A percentile compares a stretch with the other conserved stretches of the same genome.
phyloP scores from a whole-genome alignment of 768 basidiomycete genomes.

The Artomyces pyxidatus region DNA sequence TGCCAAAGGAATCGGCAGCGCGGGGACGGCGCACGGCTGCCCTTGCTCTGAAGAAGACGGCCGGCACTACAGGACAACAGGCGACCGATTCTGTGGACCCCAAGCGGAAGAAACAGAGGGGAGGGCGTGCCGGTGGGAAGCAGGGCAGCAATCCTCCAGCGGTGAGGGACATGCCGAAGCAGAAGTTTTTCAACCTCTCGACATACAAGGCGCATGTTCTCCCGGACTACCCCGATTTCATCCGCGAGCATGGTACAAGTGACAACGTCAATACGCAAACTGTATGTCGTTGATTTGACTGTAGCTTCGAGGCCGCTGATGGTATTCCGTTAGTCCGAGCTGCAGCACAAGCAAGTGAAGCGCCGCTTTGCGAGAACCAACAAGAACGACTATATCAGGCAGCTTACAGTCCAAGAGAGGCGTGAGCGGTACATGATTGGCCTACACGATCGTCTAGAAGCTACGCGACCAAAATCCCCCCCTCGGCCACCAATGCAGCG shows the following conservation, averaged over 20 bases:
- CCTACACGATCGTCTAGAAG: neutral
- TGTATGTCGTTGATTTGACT: constrained; percentile 7
- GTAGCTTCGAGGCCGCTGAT: neutral
- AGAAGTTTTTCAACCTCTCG: neutral
- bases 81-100: too few species aligned
- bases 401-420: neutral
- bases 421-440: neutral
- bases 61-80: too few species aligned
- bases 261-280: neutral
- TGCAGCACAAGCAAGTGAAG: constrained; percentile 5
- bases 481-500: neutral
- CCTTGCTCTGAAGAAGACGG: too few species aligned
- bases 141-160: too few species aligned
- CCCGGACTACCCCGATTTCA: constrained; percentile 18
- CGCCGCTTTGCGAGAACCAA: constrained; percentile 15
- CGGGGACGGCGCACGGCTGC: neutral
- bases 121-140: too few species aligned
- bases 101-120: too few species aligned
- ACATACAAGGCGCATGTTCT: neutral
- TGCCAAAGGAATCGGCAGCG: neutral
- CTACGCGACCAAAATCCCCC: too few species aligned
- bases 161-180: too few species aligned
- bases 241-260: neutral
- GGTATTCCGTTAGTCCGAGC: neutral
- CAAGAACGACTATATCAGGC: constrained; percentile 15